phyloP scores from a whole-genome alignment of 2,329 filamentous ascomycete species.

The Fusarium denticulatum region DNA sequence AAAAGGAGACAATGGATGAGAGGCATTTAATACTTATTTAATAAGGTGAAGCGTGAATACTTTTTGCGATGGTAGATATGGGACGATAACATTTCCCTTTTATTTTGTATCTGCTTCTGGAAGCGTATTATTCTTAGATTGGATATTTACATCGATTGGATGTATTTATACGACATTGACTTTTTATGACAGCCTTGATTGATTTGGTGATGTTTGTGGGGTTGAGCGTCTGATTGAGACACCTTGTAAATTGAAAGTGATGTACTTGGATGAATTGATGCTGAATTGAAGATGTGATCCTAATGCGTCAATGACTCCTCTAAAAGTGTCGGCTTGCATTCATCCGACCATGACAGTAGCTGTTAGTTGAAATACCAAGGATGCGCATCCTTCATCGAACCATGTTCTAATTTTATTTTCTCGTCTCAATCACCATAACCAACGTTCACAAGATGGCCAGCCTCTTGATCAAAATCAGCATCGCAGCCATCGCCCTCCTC shows the following conservation, averaged over 20 bases:
- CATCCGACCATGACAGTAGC: background rate
- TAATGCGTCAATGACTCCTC: fast-evolving
- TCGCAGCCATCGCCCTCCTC: constrained; percentile 9
- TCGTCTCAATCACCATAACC: fast-evolving
- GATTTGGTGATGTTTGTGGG: background rate
- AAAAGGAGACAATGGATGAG: background rate
- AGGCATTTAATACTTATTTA: constrained; percentile 25
- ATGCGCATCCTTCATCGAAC: background rate
- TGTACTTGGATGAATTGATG: background rate
- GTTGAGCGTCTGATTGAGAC: background rate
- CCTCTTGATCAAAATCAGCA: constrained; percentile 15
- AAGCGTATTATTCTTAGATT: constrained; percentile 1
- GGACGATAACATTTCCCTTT: constrained; percentile 2
- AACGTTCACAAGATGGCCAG: constrained; percentile 7
- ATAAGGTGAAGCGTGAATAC: constrained; percentile 3
- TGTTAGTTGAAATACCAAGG: fast-evolving
- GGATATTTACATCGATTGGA: background rate
- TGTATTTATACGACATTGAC: constrained; percentile 4
- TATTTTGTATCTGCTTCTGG: background rate
- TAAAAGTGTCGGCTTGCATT: background rate
- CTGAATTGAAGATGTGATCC: background rate
- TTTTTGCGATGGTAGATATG: constrained; percentile 20
- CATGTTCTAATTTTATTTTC: background rate
- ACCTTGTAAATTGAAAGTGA: background rate
- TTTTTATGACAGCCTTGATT: constrained; percentile 4